These are phyloP conservation scores for Madurella mycetomatis DNA, from an alignment of 2,329 filamentous ascomycete species.

Conservation along the genomic window DNA sequence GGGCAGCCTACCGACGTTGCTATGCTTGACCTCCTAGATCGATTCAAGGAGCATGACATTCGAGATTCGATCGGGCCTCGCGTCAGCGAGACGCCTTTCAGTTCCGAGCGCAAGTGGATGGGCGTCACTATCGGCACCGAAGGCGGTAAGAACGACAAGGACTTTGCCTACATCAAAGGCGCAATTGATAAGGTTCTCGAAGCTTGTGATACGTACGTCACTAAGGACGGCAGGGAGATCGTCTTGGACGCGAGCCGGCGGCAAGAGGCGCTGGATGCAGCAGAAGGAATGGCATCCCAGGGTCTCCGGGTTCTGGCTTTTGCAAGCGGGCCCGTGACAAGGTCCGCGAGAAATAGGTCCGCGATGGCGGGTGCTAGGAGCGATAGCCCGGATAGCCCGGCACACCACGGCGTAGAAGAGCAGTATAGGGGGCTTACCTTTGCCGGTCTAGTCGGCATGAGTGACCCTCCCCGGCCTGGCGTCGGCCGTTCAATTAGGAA, in stretches of 20 bases:
- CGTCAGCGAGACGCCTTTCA: slow-evolving; percentile 85
- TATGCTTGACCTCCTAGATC: slow-evolving; percentile 89
- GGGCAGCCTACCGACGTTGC: slow-evolving; percentile 97
- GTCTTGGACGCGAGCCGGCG: slow-evolving; percentile 73
- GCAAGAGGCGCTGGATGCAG: slow-evolving; percentile 71
- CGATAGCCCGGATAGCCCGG: slow-evolving; percentile 40
- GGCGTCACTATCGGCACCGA: slow-evolving; percentile 76
- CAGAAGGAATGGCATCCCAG: slow-evolving; percentile 81
- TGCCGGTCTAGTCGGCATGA: slow-evolving; percentile 93
- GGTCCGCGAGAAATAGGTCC: slow-evolving; percentile 38
- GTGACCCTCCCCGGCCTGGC: slow-evolving; percentile 85
- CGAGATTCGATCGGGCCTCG: slow-evolving; percentile 80
- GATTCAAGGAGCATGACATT: slow-evolving; percentile 86
- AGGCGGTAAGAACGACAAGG: slow-evolving; percentile 56
- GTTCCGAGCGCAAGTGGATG: slow-evolving; percentile 99
- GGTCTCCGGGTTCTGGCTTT: slow-evolving; percentile 90
- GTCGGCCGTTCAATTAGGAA: slow-evolving; percentile 85
- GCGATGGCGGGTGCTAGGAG: slow-evolving; percentile 41
- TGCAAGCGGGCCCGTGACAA: slow-evolving; percentile 70
- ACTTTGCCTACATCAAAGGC: slow-evolving; percentile 93
- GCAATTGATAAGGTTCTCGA: slow-evolving; percentile 82
- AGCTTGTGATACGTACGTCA: slow-evolving; percentile 86
- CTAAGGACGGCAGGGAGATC: slow-evolving; percentile 79
- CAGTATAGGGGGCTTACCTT: slow-evolving; percentile 81
- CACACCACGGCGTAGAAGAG: slow-evolving; percentile 57